Evolutionary conservation across 192 early-diverging fungal species (phyloP), one percentile per base, ranked within the genome.

Genomic region (Coemansia asiatica): DNA sequence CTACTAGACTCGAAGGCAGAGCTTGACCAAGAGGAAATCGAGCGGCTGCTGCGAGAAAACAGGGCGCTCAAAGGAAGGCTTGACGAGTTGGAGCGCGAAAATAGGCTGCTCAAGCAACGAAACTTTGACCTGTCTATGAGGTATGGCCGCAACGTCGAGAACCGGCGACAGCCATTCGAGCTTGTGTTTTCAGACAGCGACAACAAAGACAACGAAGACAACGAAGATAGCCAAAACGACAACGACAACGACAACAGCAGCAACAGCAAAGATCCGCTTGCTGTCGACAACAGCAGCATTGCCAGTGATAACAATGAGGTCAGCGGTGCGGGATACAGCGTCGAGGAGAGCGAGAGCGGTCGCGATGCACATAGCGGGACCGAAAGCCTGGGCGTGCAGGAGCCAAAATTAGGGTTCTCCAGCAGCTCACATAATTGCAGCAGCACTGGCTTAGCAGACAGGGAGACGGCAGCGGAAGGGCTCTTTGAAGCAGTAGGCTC

Each of bases 111-210:
- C 29, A 76, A 78, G 63, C 81, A 83, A 60, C 72, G 75, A 19
- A 76, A 78, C 72, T 83, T 69, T 72, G 81, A 83, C 56, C 66
- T 83, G 49, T 83, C 81, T 25, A 74, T 83, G 74, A 67, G 81
- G 25, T 83, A 83, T 49, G 75, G 81, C 9, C 66, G 73, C 29
- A 75, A 64, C 33, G 74, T 48, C 15, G 72, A 78, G 47, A 83
- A 76, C 59, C 64, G 75, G 38, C 69, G 71, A 22, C 67, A 82
- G 67, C 79, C 79, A 18, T 82, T 76, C 46, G 75, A 82, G 47
- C 63, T 82, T 18, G 71, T 73, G 19, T 82, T 82, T 59, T 67
- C 71, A 2, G 79, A 76, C 55, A 67, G 70, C 60, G 79, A 76
- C 36, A 7, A 33, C 27, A 44, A 15, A 23, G 28, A 58, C 9